A percentile compares a stretch with the other conserved stretches of the same genome.
phyloP scores from a whole-genome alignment of 2,329 filamentous ascomycete genomes.

The Pseudocercospora crystallina region DNA sequence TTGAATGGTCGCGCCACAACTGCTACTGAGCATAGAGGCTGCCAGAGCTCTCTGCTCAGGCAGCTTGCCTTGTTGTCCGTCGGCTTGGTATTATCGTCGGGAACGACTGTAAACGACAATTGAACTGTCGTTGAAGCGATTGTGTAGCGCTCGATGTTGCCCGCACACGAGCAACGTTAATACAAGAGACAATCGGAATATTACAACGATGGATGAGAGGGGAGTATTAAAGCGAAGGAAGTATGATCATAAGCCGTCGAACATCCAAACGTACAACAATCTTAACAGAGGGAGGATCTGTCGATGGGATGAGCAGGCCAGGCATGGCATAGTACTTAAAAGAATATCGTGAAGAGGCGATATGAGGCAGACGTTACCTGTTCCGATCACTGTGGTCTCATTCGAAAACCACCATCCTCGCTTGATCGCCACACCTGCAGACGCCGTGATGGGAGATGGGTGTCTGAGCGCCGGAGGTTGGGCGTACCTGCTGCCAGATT shows the following conservation, averaged over 20 bases:
- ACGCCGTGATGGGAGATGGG: constrained; percentile 8
- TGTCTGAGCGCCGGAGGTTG: constrained; percentile 14
- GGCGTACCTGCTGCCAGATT: constrained; percentile 22
- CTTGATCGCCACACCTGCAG: constrained; percentile 28
- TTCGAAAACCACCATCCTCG: constrained; percentile 22
- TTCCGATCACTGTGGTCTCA: constrained; percentile 13
- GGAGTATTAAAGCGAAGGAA: constrained; percentile 23
- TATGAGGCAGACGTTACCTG: neutral
- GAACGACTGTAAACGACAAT: constrained; percentile 24
- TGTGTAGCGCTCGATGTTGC: constrained; percentile 13
- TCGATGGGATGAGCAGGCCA: constrained; percentile 11
- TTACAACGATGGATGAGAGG: constrained; percentile 23
- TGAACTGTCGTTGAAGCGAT: constrained; percentile 17
- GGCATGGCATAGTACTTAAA: constrained; percentile 25
- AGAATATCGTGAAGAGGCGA: constrained; percentile 13
- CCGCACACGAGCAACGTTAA: constrained; percentile 14
- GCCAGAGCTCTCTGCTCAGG: constrained; percentile 52
- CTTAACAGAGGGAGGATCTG: constrained; percentile 15
- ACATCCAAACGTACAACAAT: constrained; percentile 16
- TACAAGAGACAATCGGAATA: constrained; percentile 17
- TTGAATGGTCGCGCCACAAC: constrained; percentile 50
- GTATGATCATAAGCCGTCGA: constrained; percentile 20
- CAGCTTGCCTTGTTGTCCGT: constrained; percentile 41
- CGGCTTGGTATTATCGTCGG: constrained; percentile 39
- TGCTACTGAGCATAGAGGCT: constrained; percentile 52